Percentiles rank a stretch among this genome's conserved stretches.
Conservation (phyloP, 495 filamentous ascomycete species). For the Letharia columbiana region DNA sequence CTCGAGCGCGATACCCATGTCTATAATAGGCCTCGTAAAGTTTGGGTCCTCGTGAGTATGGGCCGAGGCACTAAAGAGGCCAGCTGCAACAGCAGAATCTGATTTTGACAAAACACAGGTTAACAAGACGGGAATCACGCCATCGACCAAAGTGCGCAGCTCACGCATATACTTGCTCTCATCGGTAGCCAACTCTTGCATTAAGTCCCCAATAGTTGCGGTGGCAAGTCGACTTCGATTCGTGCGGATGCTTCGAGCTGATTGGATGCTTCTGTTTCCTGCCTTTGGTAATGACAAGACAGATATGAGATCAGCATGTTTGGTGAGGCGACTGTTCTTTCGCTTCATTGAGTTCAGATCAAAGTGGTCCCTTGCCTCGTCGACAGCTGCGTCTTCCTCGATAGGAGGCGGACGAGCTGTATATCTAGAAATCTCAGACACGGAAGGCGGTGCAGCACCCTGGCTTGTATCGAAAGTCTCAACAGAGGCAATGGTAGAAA, state of each 20-base stretch:
- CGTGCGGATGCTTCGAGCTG: slow-evolving; percentile 63
- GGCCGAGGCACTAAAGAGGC: slow-evolving; percentile 53
- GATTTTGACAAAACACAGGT: slow-evolving; percentile 72
- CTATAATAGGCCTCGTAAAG: slow-evolving; percentile 80
- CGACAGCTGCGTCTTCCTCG: slow-evolving; percentile 16
- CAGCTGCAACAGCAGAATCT: slow-evolving; percentile 55
- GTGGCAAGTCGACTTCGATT: slow-evolving; percentile 55
- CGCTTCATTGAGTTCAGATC: slow-evolving; percentile 31
- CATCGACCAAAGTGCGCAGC: slow-evolving; percentile 86
- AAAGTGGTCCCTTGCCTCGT: slow-evolving; percentile 38
- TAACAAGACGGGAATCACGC: slow-evolving; percentile 88
- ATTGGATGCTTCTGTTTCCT: slow-evolving; percentile 56
- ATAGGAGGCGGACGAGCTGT: slow-evolving; percentile 6
- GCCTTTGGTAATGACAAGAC: slow-evolving; percentile 71
- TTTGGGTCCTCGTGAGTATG: slow-evolving; percentile 47
- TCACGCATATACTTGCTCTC: slow-evolving; percentile 89
- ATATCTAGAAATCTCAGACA: slow-evolving; percentile 20
- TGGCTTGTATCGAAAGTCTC: slow-evolving; percentile 46
- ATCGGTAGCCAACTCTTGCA: slow-evolving; percentile 73
- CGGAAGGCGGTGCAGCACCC: slow-evolving; percentile 34
- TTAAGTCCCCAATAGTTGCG: slow-evolving; percentile 61
- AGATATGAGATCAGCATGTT: slow-evolving; percentile 87
- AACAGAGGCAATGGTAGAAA: slow-evolving; percentile 65
- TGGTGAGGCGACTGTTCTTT: slow-evolving; percentile 67
- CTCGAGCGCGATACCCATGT: slow-evolving; percentile 89